phyloP scores from a whole-genome alignment of 306 rosid genomes.

The Vigna radiata region DNA sequence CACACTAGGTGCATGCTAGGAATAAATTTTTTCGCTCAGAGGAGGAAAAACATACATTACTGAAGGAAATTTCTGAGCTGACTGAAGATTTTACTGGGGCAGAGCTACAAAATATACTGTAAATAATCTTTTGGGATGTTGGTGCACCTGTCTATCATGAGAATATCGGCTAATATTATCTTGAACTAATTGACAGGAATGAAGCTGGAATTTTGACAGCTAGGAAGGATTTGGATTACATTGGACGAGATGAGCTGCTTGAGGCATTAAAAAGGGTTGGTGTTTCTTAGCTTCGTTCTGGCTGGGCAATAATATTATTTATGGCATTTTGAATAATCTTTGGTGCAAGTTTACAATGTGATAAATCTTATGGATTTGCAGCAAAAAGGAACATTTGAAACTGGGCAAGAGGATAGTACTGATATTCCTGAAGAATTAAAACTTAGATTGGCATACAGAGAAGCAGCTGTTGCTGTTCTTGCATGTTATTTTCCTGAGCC shows the following conservation, averaged over 20 bases:
- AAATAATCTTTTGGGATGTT: conserved; percentile 46
- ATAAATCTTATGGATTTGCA: conserved; percentile 59
- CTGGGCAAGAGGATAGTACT: conserved; percentile 97
- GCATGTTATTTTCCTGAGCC: conserved; percentile 92
- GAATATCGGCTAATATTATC: conserved; percentile 43
- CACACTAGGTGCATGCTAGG: conserved; percentile 92
- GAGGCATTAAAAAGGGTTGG: conserved; percentile 98
- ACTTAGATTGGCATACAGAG: conserved; percentile 92
- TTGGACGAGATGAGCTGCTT: conserved; percentile 86
- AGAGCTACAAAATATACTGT: conserved; percentile 97
- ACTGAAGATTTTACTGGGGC: conserved; percentile 99
- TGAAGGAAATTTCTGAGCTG: conserved; percentile 82
- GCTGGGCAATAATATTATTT: conserved; percentile 44
- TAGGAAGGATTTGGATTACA: conserved; percentile 91
- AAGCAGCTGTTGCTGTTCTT: conserved; percentile 96
- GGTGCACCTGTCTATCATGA: conserved; percentile 32
- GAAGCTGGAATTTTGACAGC: conserved; percentile 99
- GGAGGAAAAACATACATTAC: conserved; percentile 77
- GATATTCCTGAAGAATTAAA: conserved; percentile 87
- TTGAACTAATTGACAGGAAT: conserved; percentile 67
- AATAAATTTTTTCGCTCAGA: conserved; percentile 85
- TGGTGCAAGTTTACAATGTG: conserved; percentile 2
- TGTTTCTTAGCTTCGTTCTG: conserved; percentile 36
- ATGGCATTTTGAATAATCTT: conserved; percentile 20
- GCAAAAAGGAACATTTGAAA: conserved; percentile 99